phyloP scores from a whole-genome alignment of 208 protist species.

The Balamuthia mandrillaris region DNA sequence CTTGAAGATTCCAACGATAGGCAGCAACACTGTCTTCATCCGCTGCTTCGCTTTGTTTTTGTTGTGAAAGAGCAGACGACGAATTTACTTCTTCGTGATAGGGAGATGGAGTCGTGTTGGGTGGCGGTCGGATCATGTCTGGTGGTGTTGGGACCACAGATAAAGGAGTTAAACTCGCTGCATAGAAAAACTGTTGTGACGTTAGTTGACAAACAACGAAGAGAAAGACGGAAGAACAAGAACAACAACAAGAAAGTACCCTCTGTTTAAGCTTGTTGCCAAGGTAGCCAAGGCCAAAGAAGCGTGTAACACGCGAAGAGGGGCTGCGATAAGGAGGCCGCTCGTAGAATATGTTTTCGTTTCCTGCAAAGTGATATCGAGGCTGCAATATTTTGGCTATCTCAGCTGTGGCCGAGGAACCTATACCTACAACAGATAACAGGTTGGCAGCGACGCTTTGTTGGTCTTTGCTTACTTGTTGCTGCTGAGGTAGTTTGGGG shows the following conservation, averaged over 20 bases:
- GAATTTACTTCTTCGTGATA: background rate
- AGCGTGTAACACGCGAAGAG: background rate
- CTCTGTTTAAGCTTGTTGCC: slow-evolving; percentile 23
- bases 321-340: background rate
- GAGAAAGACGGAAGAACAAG: background rate
- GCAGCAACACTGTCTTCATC: background rate
- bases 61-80: too few species aligned
- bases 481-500: too few species aligned
- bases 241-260: background rate
- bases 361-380: background rate
- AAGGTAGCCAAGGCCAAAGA: background rate
- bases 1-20: background rate
- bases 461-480: too few species aligned
- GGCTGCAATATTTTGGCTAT: background rate
- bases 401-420: too few species aligned
- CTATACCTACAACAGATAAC: too few species aligned
- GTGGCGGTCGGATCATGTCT: background rate
- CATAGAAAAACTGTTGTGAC: slow-evolving; percentile 18
- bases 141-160: background rate
- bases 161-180: too few species aligned
- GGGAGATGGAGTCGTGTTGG: background rate
- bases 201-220: background rate
- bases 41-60: background rate
- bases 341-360: background rate
- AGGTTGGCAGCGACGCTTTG: too few species aligned